Percentiles rank a stretch among this genome's conserved stretches.
phyloP scores from a whole-genome alignment of 2,329 filamentous ascomycete genomes.

The Aspergillus pseudonomiae region DNA sequence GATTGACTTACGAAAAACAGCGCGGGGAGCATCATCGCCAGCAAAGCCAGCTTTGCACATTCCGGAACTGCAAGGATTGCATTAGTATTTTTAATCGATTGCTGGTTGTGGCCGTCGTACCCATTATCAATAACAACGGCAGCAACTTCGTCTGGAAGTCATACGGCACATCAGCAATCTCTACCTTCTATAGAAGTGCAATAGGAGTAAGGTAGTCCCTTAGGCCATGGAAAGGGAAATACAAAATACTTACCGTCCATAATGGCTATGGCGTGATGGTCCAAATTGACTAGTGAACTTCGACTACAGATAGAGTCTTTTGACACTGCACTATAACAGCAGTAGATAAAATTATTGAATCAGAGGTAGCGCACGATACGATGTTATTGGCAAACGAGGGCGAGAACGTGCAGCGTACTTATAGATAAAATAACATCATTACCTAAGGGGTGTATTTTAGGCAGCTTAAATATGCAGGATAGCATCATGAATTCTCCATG shows the following conservation, averaged over 20 bases:
- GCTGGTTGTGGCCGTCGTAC: background rate
- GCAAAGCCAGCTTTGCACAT: slow-evolving; percentile 99
- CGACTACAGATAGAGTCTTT: background rate
- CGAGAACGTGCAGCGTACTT: background rate
- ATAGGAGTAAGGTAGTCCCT: background rate
- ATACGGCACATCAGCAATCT: background rate
- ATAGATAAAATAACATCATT: background rate
- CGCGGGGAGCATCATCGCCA: slow-evolving; percentile 99
- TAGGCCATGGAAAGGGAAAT: background rate
- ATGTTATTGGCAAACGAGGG: background rate
- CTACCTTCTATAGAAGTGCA: background rate
- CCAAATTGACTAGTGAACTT: background rate
- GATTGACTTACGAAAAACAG: slow-evolving; percentile 95
- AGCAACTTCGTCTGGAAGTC: background rate
- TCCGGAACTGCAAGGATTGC: slow-evolving; percentile 73
- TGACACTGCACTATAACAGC: too few species aligned
- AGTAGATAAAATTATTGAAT: background rate
- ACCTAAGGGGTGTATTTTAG: background rate
- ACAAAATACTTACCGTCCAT: background rate
- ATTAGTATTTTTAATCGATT: slow-evolving; percentile 15
- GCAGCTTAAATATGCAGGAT: background rate
- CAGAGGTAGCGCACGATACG: background rate
- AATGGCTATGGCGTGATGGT: background rate
- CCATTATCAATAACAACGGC: slow-evolving; percentile 5
- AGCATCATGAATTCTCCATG: background rate